phyloP scores from a whole-genome alignment of 441 rosid genomes.

The Erodium trifolium region DNA sequence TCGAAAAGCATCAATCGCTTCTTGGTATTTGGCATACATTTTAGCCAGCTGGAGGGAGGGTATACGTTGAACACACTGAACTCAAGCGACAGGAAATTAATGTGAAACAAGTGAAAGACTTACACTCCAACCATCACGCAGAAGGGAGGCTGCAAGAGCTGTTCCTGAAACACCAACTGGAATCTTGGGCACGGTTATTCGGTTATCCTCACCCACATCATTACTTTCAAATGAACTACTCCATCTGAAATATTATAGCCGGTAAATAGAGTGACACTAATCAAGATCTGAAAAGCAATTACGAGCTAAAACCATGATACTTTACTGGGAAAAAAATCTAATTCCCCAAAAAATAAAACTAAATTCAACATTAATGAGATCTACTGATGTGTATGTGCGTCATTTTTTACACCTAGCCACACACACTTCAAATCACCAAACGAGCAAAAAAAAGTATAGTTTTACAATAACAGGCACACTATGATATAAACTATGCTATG shows the following conservation, averaged over 20 bases:
- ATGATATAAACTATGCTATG: too few species aligned
- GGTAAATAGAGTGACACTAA: neutral
- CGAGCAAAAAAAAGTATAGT: too few species aligned
- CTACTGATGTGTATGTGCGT: neutral
- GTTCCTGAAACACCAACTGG: constrained; percentile 95
- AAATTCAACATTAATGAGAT: neutral
- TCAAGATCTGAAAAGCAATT: neutral
- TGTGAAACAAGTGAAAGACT: constrained; percentile 25
- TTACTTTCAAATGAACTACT: constrained; percentile 29
- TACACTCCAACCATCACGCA: constrained; percentile 99
- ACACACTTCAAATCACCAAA: neutral
- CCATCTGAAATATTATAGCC: constrained; percentile 34
- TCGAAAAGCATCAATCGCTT: constrained; percentile 90
- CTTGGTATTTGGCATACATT: constrained; percentile 94
- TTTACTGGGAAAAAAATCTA: neutral
- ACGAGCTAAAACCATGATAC: neutral
- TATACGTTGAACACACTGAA: constrained; percentile 12
- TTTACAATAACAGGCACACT: too few species aligned
- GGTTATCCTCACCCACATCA: constrained; percentile 41
- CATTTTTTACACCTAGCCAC: neutral
- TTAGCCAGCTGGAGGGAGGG: constrained; percentile 58
- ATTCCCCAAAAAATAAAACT: neutral
- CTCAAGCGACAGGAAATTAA: constrained; percentile 4
- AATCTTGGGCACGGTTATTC: constrained; percentile 49
- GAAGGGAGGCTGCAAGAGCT: constrained; percentile 86